Percentiles rank a stretch among this genome's conserved stretches.
phyloP scores from a whole-genome alignment of 805 yeast species.

The Saccharomycopsis guyanensis region DNA sequence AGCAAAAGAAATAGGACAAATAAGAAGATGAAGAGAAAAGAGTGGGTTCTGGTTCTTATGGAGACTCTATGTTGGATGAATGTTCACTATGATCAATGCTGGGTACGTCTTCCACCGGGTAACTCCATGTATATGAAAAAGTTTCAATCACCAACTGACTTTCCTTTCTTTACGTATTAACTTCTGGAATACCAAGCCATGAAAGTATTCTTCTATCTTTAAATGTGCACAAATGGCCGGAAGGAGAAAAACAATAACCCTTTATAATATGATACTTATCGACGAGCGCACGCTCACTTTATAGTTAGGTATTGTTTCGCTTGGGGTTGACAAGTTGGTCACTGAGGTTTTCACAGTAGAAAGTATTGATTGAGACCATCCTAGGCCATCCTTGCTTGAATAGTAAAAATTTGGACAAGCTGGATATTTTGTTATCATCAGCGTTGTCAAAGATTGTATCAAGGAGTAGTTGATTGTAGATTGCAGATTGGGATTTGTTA shows the following conservation, averaged over 20 bases:
- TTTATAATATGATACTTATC: conserved; percentile 13
- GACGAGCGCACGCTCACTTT: neutral
- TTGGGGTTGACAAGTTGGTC: conserved; percentile 21
- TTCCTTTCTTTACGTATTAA: conserved; percentile 15
- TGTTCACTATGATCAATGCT: too few species aligned
- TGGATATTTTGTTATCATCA: too few species aligned
- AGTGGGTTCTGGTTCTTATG: neutral
- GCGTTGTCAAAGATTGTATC: too few species aligned
- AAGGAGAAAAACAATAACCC: conserved; percentile 19
- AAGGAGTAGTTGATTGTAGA: too few species aligned
- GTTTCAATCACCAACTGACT: neutral
- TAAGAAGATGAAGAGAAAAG: neutral
- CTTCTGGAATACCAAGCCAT: conserved; percentile 23
- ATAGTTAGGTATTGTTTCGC: conserved; percentile 17
- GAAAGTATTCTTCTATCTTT: conserved; percentile 17
- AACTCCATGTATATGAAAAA: neutral
- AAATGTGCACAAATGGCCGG: conserved; percentile 22
- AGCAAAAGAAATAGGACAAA: too few species aligned
- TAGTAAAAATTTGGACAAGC: too few species aligned
- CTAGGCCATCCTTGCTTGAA: too few species aligned
- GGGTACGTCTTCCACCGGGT: neutral
- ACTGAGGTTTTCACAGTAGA: too few species aligned
- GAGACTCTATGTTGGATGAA: too few species aligned
- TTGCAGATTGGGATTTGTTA: too few species aligned
- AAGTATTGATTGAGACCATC: too few species aligned